A percentile compares a stretch with the other conserved stretches of the same genome.
Evolutionary conservation across 495 filamentous ascomycete species (phyloP).

Genomic region (Penicillium bialowiezense): DNA sequence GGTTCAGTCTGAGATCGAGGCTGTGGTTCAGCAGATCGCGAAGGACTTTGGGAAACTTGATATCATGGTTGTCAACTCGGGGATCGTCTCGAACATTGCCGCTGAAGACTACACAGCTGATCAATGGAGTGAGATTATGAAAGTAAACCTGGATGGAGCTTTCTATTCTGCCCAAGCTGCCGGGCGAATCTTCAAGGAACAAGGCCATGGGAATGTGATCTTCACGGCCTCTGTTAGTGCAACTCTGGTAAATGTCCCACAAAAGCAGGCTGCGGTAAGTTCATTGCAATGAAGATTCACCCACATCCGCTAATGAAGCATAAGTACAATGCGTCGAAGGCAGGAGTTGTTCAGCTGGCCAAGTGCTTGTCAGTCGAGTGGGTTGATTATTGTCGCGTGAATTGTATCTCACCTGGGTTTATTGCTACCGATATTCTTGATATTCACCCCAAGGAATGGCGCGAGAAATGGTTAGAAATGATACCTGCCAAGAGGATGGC

Average conservation of each 20-base stretch:
- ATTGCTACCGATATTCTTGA: slow-evolving; percentile 38
- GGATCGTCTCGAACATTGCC: slow-evolving; percentile 50
- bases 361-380: slow-evolving; percentile 39
- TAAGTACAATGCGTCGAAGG: slow-evolving; percentile 41
- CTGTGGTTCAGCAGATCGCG: slow-evolving; percentile 52
- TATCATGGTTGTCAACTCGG: slow-evolving; percentile 74
- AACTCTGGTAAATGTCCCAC: slow-evolving; percentile 44
- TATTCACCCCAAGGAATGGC: slow-evolving; percentile 20
- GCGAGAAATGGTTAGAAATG: slow-evolving; percentile 24
- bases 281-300: not conserved
- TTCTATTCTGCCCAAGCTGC: slow-evolving; percentile 47
- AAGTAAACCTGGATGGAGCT: slow-evolving; percentile 46
- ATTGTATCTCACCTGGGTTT: slow-evolving; percentile 45
- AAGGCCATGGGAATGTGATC: slow-evolving; percentile 40
- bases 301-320: not conserved
- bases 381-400: slow-evolving; percentile 40
- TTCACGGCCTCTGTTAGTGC: slow-evolving; percentile 44
- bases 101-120: slow-evolving; percentile 36
- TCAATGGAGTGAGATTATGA: slow-evolving; percentile 40
- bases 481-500: slow-evolving; percentile 32
- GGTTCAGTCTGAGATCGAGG: slow-evolving; percentile 52
- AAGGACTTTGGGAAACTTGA: slow-evolving; percentile 68
- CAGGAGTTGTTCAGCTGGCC: slow-evolving; percentile 34
- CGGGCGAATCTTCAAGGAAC: slow-evolving; percentile 37
- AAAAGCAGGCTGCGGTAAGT: slow-evolving; percentile 39